These are phyloP conservation scores for Exophiala bonariae DNA, from an alignment of 2,329 filamentous ascomycete species.

Conservation along the genomic window DNA sequence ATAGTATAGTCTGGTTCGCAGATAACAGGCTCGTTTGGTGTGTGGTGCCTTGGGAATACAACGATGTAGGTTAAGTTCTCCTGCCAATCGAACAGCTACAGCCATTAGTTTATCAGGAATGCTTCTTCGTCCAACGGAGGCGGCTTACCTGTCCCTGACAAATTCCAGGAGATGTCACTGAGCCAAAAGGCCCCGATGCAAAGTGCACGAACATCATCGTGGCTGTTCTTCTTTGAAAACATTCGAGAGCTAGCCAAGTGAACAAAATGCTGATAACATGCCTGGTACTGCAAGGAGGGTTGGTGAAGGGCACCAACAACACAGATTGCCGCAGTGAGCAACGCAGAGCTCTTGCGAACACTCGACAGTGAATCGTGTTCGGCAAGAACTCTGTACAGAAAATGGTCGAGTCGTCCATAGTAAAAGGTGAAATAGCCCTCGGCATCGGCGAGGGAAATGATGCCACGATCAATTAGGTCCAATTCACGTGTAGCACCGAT, in stretches of 20 bases:
- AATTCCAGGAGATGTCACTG: constrained; percentile 61
- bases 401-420: constrained; percentile 51
- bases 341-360: constrained; percentile 54
- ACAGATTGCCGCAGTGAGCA: constrained; percentile 56
- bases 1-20: constrained; percentile 60
- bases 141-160: constrained; percentile 46
- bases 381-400: constrained; percentile 56
- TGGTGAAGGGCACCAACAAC: constrained; percentile 61
- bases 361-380: constrained; percentile 52
- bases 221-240: constrained; percentile 56
- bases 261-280: constrained; percentile 59
- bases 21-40: constrained; percentile 32
- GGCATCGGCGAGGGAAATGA: constrained; percentile 49
- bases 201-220: constrained; percentile 60
- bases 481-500: constrained; percentile 31
- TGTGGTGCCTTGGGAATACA: constrained; percentile 44
- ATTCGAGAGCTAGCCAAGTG: constrained; percentile 56
- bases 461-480: constrained; percentile 53
- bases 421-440: constrained; percentile 55
- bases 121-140: not conserved
- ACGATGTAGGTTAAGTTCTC: constrained; percentile 57
- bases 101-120: not conserved
- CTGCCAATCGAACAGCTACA: constrained; percentile 57
- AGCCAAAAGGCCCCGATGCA: constrained; percentile 64
- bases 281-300: constrained; percentile 52